phyloP scores from a whole-genome alignment of 2,329 filamentous ascomycete genomes.

The Metarhizium anisopliae region DNA sequence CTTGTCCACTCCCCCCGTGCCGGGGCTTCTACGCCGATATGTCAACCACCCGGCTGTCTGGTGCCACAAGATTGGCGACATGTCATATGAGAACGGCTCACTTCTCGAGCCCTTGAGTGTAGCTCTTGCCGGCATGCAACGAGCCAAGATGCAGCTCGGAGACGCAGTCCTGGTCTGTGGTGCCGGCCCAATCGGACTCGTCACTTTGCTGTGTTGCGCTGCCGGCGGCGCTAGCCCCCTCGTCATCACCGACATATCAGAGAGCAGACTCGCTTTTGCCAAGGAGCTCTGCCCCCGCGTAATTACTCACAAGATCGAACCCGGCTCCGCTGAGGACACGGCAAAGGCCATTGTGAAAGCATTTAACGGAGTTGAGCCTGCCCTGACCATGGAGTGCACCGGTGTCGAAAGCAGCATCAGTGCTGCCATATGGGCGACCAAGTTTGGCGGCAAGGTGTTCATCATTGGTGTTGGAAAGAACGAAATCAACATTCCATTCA shows the following conservation, averaged over 20 bases:
- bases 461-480: conserved; percentile 93
- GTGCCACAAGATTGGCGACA: conserved; percentile 92
- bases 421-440: conserved; percentile 78
- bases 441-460: conserved; percentile 95
- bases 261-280: conserved; percentile 75
- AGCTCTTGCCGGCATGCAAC: conserved; percentile 77
- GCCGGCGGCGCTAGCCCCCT: conserved; percentile 86
- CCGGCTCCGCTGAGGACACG: conserved; percentile 58
- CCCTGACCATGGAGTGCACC: conserved; percentile 83
- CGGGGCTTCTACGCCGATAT: conserved; percentile 81
- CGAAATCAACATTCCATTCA: conserved; percentile 92
- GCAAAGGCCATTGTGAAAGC: conserved; percentile 57
- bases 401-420: conserved; percentile 86
- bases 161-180: conserved; percentile 86
- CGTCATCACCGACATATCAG: conserved; percentile 91
- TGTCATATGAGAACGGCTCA: conserved; percentile 86
- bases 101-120: conserved; percentile 87
- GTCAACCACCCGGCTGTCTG: conserved; percentile 90
- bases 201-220: conserved; percentile 73
- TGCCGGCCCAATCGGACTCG: conserved; percentile 86
- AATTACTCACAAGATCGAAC: conserved; percentile 69
- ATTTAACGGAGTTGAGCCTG: conserved; percentile 73
- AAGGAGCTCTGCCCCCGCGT: conserved; percentile 73
- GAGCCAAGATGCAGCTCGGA: conserved; percentile 71
- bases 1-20: conserved; percentile 81